Base-by-base conservation (phyloP, 257 asterid species). In the Eucommia ulmoides region DNA sequence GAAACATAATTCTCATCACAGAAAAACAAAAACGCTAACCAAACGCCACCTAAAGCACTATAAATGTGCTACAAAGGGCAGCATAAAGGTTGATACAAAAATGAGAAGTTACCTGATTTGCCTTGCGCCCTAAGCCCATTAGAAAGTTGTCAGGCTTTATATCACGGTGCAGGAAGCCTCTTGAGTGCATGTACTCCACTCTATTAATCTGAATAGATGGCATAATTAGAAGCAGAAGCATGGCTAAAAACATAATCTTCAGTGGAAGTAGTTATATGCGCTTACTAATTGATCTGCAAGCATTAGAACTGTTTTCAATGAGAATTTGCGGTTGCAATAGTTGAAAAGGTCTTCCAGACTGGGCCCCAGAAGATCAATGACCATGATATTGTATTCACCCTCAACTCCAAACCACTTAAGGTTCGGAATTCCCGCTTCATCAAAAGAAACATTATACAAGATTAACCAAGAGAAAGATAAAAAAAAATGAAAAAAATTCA, bases 111-210 rank as follows among this genome's bases (percentile, higher is more conserved):
- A 42, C 48, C 48, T 42, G 48, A 42, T 42, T 42, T 2, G 48
- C 48, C 15, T 42, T 42, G 2, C 48, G 48, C n/a, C 48, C 48
- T 42, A 42, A 16, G 48, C 48, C 48, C 48, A 42, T 42, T 42
- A 42, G 19, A 42, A 42, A 42, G 48, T 42, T 42, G 48, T 42
- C 48, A 10, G 48, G 48, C 48, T 42, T 42, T 42, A 42, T 42
- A 42, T 42, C 48, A 16, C 48, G 48, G 20, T 42, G 48, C n/a
- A 42, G 48, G 19, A 42, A 42, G 7, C 48, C 48, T 16, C 48
- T 42, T 42, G 48, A 42, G 15, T 42, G 48, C 48, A n/a, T 42
- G 20, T 15, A 42, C 19, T 42, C 48, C n/a, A 42, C 48, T 42
- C 48, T 42, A 42, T 42, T 42, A 42, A 42, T 42, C 48, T 38